Percentiles rank a stretch among this genome's conserved stretches.
Conservation (phyloP, 345 rosid genomes). For the Syzygium oleosum region DNA sequence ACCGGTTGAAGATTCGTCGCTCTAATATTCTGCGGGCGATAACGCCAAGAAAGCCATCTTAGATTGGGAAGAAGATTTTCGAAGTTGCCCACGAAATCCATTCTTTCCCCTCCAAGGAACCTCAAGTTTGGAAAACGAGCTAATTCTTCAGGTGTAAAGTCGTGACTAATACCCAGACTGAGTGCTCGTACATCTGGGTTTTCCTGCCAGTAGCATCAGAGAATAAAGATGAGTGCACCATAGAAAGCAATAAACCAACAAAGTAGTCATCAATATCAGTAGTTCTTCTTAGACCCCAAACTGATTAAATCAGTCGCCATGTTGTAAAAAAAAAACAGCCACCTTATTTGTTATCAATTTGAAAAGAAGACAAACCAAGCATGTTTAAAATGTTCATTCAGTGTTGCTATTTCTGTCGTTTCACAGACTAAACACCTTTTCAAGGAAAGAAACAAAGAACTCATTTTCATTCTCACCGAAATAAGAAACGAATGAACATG, state of each 20-base stretch:
- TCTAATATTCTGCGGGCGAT: fast-evolving
- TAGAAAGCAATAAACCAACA: too few species aligned
- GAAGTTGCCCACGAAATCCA: neutral
- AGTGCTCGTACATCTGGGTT: neutral
- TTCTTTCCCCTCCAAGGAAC: neutral
- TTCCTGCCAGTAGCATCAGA: fast-evolving
- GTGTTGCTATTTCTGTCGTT: neutral
- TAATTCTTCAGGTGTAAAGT: fast-evolving
- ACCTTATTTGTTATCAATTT: too few species aligned
- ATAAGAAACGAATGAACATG: neutral
- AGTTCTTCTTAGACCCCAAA: neutral
- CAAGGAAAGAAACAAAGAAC: neutral
- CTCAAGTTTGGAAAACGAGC: neutral
- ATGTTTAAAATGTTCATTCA: too few species aligned
- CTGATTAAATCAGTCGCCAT: neutral
- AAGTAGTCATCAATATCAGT: neutral
- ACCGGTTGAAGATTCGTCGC: fast-evolving
- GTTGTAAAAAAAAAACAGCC: too few species aligned
- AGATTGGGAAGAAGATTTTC: neutral
- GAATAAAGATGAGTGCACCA: neutral
- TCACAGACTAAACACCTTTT: neutral
- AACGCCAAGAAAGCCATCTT: neutral
- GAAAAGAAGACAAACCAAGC: too few species aligned
- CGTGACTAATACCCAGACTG: neutral
- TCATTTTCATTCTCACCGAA: neutral